These are phyloP conservation scores for Entomophthora muscae DNA, from an alignment of 371 early-diverging fungal species.

Conservation along the genomic window DNA sequence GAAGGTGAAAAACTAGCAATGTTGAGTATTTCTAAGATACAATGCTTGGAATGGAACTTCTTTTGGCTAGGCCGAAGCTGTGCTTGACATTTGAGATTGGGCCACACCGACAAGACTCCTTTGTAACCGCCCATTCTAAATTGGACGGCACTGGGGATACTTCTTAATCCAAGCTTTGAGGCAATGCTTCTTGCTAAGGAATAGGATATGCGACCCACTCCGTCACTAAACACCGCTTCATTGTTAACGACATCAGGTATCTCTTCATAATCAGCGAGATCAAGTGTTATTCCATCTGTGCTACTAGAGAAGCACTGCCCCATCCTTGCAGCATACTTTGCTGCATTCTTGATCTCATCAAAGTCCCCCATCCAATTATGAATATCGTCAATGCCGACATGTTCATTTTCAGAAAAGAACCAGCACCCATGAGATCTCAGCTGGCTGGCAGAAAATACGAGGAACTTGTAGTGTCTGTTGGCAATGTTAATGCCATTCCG, in stretches of 20 bases:
- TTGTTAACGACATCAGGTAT: conserved; percentile 35
- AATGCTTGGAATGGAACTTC: conserved; percentile 44
- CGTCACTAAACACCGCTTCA: conserved; percentile 56
- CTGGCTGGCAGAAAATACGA: conserved; percentile 51
- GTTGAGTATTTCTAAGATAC: conserved; percentile 40
- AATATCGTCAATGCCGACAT: conserved; percentile 22
- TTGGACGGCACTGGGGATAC: conserved; percentile 50
- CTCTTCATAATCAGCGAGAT: conserved; percentile 18
- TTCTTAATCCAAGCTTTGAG: conserved; percentile 22
- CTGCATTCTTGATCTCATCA: conserved; percentile 38
- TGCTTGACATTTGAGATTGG: conserved; percentile 25
- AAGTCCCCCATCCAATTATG: conserved; percentile 60
- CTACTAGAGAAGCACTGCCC: conserved; percentile 62
- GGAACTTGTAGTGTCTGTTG: conserved; percentile 32
- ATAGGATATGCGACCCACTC: conserved; percentile 47
- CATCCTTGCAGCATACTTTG: conserved; percentile 55
- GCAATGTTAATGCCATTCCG: conserved; percentile 34
- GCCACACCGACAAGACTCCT: conserved; percentile 20
- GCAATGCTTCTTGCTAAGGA: conserved; percentile 28
- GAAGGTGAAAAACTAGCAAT: conserved; percentile 32
- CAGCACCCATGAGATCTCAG: conserved; percentile 48
- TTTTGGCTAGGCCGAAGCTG: conserved; percentile 38
- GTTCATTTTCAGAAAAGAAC: conserved; percentile 32
- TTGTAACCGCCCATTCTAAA: conserved; percentile 65
- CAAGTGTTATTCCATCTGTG: conserved; percentile 21